phyloP scores from a whole-genome alignment of 2,329 filamentous ascomycete species.

The Ophidiomyces ophidiicola region DNA sequence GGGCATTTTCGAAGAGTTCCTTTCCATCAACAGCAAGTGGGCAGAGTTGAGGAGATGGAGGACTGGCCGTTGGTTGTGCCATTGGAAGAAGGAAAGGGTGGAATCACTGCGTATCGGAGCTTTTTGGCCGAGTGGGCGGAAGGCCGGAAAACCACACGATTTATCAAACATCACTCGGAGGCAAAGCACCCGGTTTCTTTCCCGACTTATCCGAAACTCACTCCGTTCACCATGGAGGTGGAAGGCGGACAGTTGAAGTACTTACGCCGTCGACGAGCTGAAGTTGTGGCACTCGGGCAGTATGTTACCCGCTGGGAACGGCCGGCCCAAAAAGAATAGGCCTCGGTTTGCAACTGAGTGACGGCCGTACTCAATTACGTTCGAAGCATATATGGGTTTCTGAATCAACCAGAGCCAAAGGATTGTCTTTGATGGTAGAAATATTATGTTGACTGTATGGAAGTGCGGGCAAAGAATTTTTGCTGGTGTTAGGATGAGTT shows the following conservation, averaged over 20 bases:
- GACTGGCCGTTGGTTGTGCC: slow-evolving; percentile 6
- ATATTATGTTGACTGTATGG: no score
- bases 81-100: slow-evolving; percentile 8
- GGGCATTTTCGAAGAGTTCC: background rate
- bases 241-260: background rate
- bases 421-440: no score
- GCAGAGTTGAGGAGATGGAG: slow-evolving; percentile 7
- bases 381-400: no score
- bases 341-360: no score
- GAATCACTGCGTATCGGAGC: slow-evolving; percentile 5
- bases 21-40: slow-evolving; percentile 5
- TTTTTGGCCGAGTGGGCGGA: slow-evolving; percentile 9
- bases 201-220: slow-evolving; percentile 2
- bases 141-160: slow-evolving; percentile 4
- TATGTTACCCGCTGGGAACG: slow-evolving; percentile 12
- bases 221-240: background rate
- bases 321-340: slow-evolving; percentile 5
- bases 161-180: slow-evolving; percentile 11
- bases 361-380: no score
- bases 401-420: no score
- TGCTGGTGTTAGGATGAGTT: no score
- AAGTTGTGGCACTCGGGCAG: background rate
- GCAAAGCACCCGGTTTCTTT: slow-evolving; percentile 3
- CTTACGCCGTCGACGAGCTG: background rate
- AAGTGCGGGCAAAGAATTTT: no score